Percentiles rank a stretch among this genome's conserved stretches.
phyloP scores from a whole-genome alignment of 495 filamentous ascomycete species.

The Letharia columbiana region DNA sequence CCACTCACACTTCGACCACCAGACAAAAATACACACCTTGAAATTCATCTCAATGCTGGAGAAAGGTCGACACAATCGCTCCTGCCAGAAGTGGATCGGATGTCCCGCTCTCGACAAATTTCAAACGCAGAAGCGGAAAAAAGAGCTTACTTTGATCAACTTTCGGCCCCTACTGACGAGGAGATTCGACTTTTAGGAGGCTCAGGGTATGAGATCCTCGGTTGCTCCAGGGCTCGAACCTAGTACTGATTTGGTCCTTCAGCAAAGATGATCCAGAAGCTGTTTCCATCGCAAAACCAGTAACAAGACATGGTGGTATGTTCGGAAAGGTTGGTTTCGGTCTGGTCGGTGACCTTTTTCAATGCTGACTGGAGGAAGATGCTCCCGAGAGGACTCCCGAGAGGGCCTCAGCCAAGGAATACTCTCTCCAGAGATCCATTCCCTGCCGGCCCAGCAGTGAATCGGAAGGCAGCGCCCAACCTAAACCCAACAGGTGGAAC shows the following conservation, averaged over 20 bases:
- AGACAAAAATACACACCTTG: not conserved
- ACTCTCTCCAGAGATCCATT: conserved; percentile 12
- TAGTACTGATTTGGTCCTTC: not conserved
- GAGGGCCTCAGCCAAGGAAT: conserved; percentile 14
- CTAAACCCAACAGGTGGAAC: not conserved
- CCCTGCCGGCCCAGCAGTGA: not conserved
- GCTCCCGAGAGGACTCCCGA: not conserved
- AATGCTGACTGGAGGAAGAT: conserved; percentile 6
- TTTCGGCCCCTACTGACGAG: not conserved
- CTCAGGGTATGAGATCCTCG: not conserved
- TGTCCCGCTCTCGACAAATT: conserved; percentile 4
- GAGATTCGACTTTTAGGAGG: conserved; percentile 12
- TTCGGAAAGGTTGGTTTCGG: not conserved
- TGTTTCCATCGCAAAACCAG: conserved; percentile 14
- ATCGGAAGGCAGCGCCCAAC: conserved; percentile 1
- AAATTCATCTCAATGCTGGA: conserved; percentile 9
- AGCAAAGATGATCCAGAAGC: conserved; percentile 12
- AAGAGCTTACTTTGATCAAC: conserved; percentile 1
- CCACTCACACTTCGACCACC: not conserved
- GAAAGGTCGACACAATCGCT: not conserved
- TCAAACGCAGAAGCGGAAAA: conserved; percentile 8
- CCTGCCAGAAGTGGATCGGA: conserved; percentile 16
- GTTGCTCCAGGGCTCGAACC: not conserved
- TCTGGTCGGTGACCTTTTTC: not conserved
- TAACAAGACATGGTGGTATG: conserved; percentile 5